Conservation (phyloP, 2,329 filamentous ascomycete species). For the Venturia nashicola region DNA sequence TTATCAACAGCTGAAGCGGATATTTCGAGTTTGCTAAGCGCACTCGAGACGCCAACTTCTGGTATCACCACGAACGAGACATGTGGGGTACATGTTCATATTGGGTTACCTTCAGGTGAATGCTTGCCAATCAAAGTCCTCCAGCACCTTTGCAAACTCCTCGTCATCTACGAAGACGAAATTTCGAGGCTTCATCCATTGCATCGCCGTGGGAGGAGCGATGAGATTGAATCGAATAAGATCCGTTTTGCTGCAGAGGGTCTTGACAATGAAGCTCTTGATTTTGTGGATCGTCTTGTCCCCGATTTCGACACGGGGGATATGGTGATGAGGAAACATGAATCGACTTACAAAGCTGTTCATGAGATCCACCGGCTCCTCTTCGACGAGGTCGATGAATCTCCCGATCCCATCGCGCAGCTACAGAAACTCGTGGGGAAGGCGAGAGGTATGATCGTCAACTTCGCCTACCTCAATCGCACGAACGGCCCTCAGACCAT, state of each 20-base stretch:
- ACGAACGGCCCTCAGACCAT: conserved; percentile 11
- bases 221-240: conserved; percentile 5
- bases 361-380: conserved; percentile 9
- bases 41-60: not conserved
- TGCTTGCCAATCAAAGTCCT: conserved; percentile 13
- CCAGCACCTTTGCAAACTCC: conserved; percentile 15
- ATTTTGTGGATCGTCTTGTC: not conserved
- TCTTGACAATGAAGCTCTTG: conserved; percentile 9
- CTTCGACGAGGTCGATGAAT: conserved; percentile 10
- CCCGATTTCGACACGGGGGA: not conserved
- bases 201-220: conserved; percentile 9
- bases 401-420: not conserved
- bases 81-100: conserved; percentile 17
- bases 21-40: conserved; percentile 2
- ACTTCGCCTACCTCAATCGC: conserved; percentile 11
- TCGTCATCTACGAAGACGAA: conserved; percentile 14
- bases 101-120: conserved; percentile 13
- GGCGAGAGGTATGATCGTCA: conserved; percentile 9
- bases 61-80: conserved; percentile 10
- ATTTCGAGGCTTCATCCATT: conserved; percentile 12
- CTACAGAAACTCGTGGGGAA: conserved; percentile 10
- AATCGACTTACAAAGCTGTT: conserved; percentile 8
- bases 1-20: not conserved
- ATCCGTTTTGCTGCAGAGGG: conserved; percentile 8
- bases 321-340: not conserved